Conservation (phyloP, 306 rosid species). For the Macrotyloma uniflorum region DNA sequence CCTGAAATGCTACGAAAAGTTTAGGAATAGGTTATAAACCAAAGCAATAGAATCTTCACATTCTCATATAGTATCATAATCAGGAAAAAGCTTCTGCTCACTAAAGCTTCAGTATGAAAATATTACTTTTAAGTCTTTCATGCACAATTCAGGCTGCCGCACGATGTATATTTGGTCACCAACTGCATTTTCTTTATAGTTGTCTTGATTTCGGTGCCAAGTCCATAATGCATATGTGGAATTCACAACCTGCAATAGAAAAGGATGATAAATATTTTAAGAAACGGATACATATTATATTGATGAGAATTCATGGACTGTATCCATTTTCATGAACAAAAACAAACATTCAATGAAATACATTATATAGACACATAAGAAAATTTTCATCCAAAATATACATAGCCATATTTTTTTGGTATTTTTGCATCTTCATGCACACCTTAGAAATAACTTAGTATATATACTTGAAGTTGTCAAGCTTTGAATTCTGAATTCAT, state of each 20-base stretch:
- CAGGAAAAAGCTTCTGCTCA: background rate
- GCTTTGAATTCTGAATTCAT: no score
- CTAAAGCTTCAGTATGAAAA: conserved; percentile 28
- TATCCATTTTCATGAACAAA: conserved; percentile 4
- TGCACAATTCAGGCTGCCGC: conserved; percentile 73
- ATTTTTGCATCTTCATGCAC: background rate
- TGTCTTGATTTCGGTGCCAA: conserved; percentile 91
- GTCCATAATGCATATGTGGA: conserved; percentile 88
- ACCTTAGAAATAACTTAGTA: background rate
- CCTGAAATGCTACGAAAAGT: background rate
- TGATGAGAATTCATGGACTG: background rate
- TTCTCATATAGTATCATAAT: conserved; percentile 25
- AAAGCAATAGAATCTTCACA: conserved; percentile 12
- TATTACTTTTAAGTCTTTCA: conserved; percentile 47
- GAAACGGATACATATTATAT: background rate
- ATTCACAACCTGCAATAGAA: conserved; percentile 67
- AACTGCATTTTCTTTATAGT: conserved; percentile 56
- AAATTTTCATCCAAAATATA: background rate
- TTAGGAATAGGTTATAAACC: background rate
- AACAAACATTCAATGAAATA: background rate
- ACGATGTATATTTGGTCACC: conserved; percentile 87
- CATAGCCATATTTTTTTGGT: no score
- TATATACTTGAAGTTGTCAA: no score
- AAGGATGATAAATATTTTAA: background rate
- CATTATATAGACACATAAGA: background rate